Base-by-base conservation (phyloP, 2,329 filamentous ascomycete species). In the Verticillium nubilum region DNA sequence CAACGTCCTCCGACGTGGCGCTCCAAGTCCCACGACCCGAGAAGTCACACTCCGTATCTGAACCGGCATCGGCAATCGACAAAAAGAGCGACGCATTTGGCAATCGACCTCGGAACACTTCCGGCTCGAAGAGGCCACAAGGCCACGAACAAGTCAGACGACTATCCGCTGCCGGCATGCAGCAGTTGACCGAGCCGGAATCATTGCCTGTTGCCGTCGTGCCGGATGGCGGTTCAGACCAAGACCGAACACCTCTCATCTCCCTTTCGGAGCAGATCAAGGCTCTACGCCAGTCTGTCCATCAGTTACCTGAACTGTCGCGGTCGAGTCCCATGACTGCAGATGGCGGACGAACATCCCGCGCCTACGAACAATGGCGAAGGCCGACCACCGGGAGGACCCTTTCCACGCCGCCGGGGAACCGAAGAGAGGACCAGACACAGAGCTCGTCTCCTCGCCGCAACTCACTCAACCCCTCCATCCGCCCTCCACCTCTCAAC, bases 81-180 rank as follows among this genome's bases (percentile, higher is more conserved):
- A 37, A 58, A 15, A 59, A 59, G 31, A 37, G 54, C 15, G 62
- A 56, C 52, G 56, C n/a, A 26, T 50, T 50, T 12, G 56, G 28
- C 27, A 29, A 52, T 1, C 54, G 59, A 29, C 54, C 57, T 19
- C 55, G 58, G 26, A 57, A 55, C 19, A 59, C 58, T n/a, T 61
- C 63, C 19, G 59, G 52, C 27, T 60, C 58, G n/a, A 59, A 56
- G 47, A 70, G 67, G 55, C 68, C 66, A 28, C 56, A 63, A 31
- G 76, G 72, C 62, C 70, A 73, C 50, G 80, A 78, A 61, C 78
- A 73, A 54, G 72, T 85, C 54, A 78, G 81, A 58, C 79, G 82
- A 37, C 74, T 87, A 27, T 85, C 84, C 0, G 81, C 81, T 7
- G 80, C 77, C 37, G 82, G 86, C 66, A 85, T 87, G 68, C 80